Evolutionary conservation across 768 basidiomycete species (phyloP).

Genomic region (Leccinum uliginosum): DNA sequence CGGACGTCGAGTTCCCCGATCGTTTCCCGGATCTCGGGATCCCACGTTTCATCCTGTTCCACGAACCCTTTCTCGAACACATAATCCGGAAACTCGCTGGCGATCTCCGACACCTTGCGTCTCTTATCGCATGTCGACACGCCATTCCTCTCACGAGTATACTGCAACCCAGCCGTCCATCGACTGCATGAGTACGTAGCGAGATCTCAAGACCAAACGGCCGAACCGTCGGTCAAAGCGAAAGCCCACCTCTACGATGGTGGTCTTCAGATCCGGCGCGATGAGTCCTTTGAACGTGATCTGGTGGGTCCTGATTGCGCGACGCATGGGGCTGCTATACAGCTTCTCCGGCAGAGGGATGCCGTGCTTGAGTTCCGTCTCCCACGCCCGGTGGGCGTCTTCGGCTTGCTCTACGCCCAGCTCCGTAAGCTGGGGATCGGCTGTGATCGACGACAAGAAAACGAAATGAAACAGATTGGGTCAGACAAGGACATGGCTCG

Average conservation of each 20-base stretch:
- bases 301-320: constrained; percentile 55
- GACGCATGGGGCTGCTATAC: constrained; percentile 60
- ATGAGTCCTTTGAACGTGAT: constrained; percentile 49
- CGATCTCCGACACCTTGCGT: constrained; percentile 45
- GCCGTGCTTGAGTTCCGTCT: constrained; percentile 33
- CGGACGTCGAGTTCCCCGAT: constrained; percentile 27
- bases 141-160: constrained; percentile 62
- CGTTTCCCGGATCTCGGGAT: constrained; percentile 50
- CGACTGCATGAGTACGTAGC: neutral
- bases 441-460: constrained; percentile 28
- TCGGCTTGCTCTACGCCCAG: constrained; percentile 55
- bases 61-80: constrained; percentile 52
- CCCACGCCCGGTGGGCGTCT: constrained; percentile 44
- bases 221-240: neutral
- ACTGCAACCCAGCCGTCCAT: constrained; percentile 32
- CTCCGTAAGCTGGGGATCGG: constrained; percentile 62
- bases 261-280: constrained; percentile 27
- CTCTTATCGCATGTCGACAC: constrained; percentile 72
- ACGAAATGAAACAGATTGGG: neutral
- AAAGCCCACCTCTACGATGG: constrained; percentile 52
- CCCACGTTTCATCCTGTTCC: constrained; percentile 64
- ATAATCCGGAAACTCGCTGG: constrained; percentile 44
- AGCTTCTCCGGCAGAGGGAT: constrained; percentile 52
- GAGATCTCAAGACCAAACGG: neutral
- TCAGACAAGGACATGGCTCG: neutral